Base-by-base conservation (phyloP, 2,329 filamentous ascomycete genomes). In the Neurospora crassa region DNA sequence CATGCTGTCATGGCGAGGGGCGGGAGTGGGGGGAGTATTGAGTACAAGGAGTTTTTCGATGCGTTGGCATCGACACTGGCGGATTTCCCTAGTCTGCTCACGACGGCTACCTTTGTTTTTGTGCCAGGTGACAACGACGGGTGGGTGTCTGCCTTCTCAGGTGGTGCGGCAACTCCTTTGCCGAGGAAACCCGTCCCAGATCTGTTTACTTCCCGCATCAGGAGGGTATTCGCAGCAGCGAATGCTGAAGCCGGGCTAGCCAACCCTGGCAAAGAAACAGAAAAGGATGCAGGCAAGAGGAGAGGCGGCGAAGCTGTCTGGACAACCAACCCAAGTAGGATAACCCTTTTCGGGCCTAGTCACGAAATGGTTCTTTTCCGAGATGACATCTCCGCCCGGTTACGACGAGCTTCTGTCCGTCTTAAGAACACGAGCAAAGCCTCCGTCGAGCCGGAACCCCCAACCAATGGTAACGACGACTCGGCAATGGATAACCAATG, bases 1-100 rank as follows among this genome's bases (percentile, higher is more conserved):
- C 84, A 90, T 70, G 87, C 89, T 40, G 86, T 91, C 74, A 89
- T 91, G 83, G 87, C 88, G 7, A 84, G 88, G 70, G 89, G 89
- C 37, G 90, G 89, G 45, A 90, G 87, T 63, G 90, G 91, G 29
- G 92, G 93, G 45, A 95, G 92, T 80, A 94, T 98, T 76, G 94
- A 97, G 81, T 98, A 97, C 83, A 98, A 98, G 83, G 96, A 98
- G 81, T 91, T 92, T 79, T 97, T 98, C 79, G 94, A 99, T 81
- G 89, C 90, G 10, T 87, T 99, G 14, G 95, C 96, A 3, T 89
- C 90, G 2, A 87, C 93, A 1, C 86, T 99, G 6, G 86, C 92
- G 8, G 94, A 98, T 75, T 98, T 93, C 78, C 93, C 93, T 3
- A 85, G 87, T 0, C 86, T 99, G 16, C 86, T 98, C 63, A 90